phyloP scores from a whole-genome alignment of 2,329 filamentous ascomycete species.

The Plectosphaerella sp. region DNA sequence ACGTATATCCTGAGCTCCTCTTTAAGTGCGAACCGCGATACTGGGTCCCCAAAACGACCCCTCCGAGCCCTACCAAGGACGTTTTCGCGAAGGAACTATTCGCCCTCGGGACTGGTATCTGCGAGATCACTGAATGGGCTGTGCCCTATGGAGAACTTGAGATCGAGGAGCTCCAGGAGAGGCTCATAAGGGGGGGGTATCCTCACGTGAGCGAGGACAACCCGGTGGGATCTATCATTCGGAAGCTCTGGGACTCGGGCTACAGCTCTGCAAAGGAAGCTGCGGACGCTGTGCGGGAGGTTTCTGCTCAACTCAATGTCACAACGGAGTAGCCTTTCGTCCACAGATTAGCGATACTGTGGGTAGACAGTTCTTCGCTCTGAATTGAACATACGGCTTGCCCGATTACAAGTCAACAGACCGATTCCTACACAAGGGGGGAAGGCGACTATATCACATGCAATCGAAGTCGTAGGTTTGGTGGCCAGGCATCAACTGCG shows the following conservation, averaged over 20 bases:
- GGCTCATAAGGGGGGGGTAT: neutral
- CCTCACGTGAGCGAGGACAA: neutral
- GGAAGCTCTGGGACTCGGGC: neutral
- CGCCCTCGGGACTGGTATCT: constrained; percentile 1
- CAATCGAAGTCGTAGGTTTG: no score
- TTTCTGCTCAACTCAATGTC: no score
- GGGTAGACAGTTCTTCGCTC: no score
- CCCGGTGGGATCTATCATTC: neutral
- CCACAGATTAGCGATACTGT: no score
- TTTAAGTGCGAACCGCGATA: neutral
- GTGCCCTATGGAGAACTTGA: constrained; percentile 1
- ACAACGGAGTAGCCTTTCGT: no score
- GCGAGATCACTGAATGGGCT: constrained; percentile 3
- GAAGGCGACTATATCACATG: no score
- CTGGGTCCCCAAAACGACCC: neutral
- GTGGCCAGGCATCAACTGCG: no score
- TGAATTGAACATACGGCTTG: no score
- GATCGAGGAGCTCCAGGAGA: neutral
- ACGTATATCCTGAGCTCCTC: neutral
- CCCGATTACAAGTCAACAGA: no score
- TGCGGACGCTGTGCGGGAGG: no score
- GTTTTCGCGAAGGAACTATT: neutral
- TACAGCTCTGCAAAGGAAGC: neutral
- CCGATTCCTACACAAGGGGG: no score
- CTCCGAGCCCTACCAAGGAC: neutral